A percentile compares a stretch with the other conserved stretches of the same genome.
Evolutionary conservation across 805 yeast species (phyloP).

Genomic region (Candida ficus): DNA sequence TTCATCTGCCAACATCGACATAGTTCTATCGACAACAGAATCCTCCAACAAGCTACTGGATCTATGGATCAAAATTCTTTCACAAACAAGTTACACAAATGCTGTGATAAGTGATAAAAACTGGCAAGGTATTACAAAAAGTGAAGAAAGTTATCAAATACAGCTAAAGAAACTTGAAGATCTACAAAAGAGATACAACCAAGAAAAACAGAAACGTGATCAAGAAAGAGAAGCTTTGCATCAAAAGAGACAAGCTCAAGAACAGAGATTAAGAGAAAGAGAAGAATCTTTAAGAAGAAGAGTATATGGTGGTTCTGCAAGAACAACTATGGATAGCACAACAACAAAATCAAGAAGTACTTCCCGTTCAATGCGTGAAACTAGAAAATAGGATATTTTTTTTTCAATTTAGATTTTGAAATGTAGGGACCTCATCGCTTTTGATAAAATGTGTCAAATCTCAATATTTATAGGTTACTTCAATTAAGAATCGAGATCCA

Average conservation of each 20-base stretch:
- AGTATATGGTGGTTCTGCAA: conserved; percentile 21
- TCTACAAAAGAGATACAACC: conserved; percentile 22
- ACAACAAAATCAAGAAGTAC: not conserved
- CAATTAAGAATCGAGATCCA: too few species aligned
- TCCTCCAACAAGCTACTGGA: conserved; percentile 47
- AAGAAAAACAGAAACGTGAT: conserved; percentile 21
- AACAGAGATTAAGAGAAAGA: conserved; percentile 20
- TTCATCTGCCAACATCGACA: conserved; percentile 16
- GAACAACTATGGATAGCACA: not conserved
- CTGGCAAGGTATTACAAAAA: conserved; percentile 32
- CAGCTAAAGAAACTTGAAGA: conserved; percentile 26
- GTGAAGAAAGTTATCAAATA: conserved; percentile 19
- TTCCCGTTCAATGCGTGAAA: not conserved
- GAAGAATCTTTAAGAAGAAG: conserved; percentile 25
- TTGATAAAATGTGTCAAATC: too few species aligned
- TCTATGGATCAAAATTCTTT: conserved; percentile 56
- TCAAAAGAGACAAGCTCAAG: conserved; percentile 15
- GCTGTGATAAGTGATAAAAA: conserved; percentile 38
- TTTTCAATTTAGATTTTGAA: too few species aligned
- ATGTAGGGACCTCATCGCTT: too few species aligned
- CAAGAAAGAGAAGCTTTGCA: conserved; percentile 21
- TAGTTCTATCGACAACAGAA: conserved; percentile 31
- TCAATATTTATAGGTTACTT: too few species aligned
- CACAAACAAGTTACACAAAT: conserved; percentile 54
- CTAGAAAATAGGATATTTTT: not conserved